Base-by-base conservation (phyloP, 2,329 filamentous ascomycete genomes). In the Aspergillus texensis region DNA sequence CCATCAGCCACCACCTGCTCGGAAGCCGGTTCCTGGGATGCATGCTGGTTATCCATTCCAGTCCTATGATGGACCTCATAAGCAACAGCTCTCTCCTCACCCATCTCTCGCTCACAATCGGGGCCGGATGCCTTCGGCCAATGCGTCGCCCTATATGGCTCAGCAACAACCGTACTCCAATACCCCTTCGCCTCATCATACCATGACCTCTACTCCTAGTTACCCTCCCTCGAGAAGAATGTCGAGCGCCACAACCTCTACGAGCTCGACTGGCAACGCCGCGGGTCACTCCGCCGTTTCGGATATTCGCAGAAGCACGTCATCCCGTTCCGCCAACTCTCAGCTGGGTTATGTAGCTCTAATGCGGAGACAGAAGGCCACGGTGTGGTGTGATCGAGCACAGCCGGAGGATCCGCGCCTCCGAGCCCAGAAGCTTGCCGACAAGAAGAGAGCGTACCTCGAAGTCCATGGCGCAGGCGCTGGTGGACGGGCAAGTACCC, bases 281-380 rank as follows among this genome's bases (percentile, higher is more conserved):
- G 70, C 65, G 59, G 74, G 68, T 16, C 34, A 63, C 43, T 56
- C 61, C 28, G 59, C 30, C 32, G 26, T 53, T n/a, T 74, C 74
- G 55, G 77, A 80, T 59, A 75, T 80, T 56, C 89, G 91, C 64
- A 88, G 93, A 68, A 96, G 92, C 32, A 92, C 89, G 34, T 96
- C 93, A 4, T 91, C 91, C 58, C 89, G 92, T 71, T 96, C 92
- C 26, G 86, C 85, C 66, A 83, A 82, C 61, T 82, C 82, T 19
- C 86, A 86, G 65, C 81, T 90, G n/a, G 89, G 93, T 68, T 99
- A 99, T 78, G 95, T 99, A 58, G 94, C 95, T 41, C 85, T 97
- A n/a, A 90, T 99, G 81, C 89, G 95, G 66, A 94, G 94, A 77
- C 95, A 99, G 80, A 98, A 98, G 78, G 95, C 93, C 36, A 99